These are phyloP conservation scores for Echium plantagineum DNA, from an alignment of 257 asterid genomes.

Conservation along the genomic window DNA sequence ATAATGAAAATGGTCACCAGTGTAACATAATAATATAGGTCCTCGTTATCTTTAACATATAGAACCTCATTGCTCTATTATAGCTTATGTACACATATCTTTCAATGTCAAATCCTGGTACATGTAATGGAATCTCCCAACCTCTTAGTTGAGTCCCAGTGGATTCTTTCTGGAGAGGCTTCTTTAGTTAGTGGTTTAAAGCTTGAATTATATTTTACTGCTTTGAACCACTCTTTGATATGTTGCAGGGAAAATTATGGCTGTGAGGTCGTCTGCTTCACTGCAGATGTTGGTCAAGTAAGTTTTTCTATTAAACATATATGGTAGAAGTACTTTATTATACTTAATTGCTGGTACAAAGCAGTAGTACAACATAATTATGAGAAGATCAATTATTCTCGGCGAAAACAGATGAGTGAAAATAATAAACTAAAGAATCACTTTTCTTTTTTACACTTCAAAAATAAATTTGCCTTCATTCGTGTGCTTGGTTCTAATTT, in stretches of 20 bases:
- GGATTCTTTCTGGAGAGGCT: background rate
- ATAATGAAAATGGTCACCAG: background rate
- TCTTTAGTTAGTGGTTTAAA: background rate
- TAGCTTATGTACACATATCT: background rate
- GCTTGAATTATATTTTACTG: background rate
- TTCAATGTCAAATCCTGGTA: background rate
- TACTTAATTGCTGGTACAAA: background rate
- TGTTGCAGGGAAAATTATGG: conserved; percentile 79
- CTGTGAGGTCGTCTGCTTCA: conserved; percentile 92
- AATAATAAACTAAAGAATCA: background rate
- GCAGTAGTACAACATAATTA: conserved; percentile 1
- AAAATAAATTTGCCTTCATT: background rate
- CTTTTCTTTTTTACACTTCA: background rate
- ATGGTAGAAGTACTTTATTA: background rate
- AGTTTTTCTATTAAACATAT: conserved; percentile 18
- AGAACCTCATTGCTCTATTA: background rate
- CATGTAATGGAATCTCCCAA: background rate
- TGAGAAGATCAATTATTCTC: conserved; percentile 2
- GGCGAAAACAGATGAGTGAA: background rate
- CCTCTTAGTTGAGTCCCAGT: background rate
- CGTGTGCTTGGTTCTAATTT: background rate
- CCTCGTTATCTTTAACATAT: background rate
- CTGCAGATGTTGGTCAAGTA: conserved; percentile 97
- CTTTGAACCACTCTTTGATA: background rate
- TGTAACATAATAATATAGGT: background rate